Evolutionary conservation across 768 basidiomycete species (phyloP), one percentile per base, ranked within the genome.

Genomic region (Boletus edulis): DNA sequence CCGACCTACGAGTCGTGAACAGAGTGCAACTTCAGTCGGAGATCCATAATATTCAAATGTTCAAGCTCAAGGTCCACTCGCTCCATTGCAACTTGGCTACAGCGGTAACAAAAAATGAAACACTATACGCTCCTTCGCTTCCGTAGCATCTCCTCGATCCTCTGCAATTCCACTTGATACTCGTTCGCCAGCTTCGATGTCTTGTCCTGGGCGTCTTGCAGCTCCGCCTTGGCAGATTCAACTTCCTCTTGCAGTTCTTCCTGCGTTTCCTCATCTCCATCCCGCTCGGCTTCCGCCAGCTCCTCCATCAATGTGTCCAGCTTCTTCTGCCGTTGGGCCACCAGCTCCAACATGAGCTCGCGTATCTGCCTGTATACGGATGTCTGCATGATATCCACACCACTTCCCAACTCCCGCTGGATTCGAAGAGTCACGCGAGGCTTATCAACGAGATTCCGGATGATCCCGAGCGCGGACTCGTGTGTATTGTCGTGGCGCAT

Each of bases 291-390:
- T 39, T 74, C 75, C 51, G 73, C 70, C 65, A 80, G 77, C 52
- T 82, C 80, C 14, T 66, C 62, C 58, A 76, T 68, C 24, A 86
- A 64, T 0, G 66, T 62, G 14, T 71, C 68, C 64, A 83, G 65
- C 58, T 83, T 82, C 47, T 71, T 65, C 50, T 75, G 67, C 52
- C 79, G 75, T 41, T 74, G 72, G 54, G 71, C 58, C 14, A 75
- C 72, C 51, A 80, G 73, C 45, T 76, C 77, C 56, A 72, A 70
- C 9, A 82, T 68, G n/a, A 81, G 78, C 27, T 74, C 72, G 47
- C 73, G 73, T 4, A 86, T 71, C 55, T 82, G 83, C 42, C 61
- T 73, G n/a, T 78, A 83, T 1, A 82, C 82, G 4, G 72, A 69
- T 0, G 84, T 83, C 54, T 84, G 71, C 27, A 75, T 69, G 39